Evolutionary conservation across 1,139 yeast genomes (phyloP).

Genomic region (Pichia sp.): DNA sequence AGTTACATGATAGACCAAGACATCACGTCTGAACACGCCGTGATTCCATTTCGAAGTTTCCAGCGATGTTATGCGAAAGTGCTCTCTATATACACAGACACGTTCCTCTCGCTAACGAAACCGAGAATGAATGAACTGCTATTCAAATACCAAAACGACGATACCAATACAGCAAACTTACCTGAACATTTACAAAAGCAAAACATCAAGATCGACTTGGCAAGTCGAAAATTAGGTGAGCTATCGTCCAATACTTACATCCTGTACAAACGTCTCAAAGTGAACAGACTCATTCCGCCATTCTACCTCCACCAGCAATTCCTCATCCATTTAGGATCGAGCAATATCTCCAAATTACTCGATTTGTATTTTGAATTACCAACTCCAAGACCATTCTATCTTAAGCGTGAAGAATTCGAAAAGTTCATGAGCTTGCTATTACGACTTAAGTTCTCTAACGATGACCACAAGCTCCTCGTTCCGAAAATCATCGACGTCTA

Average conservation of each 20-base stretch:
- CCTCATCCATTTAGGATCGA: conserved; percentile 12
- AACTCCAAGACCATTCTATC: conserved; percentile 18
- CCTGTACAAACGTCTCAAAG: conserved; percentile 15
- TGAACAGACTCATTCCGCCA: conserved; percentile 16
- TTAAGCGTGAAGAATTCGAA: conserved; percentile 27
- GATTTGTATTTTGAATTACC: conserved; percentile 24
- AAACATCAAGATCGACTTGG: conserved; percentile 9
- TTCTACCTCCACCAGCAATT: conserved; percentile 24
- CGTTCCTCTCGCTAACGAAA: conserved; percentile 1
- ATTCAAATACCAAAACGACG: background rate
- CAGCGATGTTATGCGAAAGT: conserved; percentile 12
- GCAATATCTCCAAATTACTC: conserved; percentile 13
- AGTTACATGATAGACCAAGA: conserved; percentile 11
- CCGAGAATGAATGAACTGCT: conserved; percentile 3
- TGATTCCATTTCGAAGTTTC: conserved; percentile 12
- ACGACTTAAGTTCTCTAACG: conserved; percentile 12
- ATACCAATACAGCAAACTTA: background rate
- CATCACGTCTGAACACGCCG: background rate
- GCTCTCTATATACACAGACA: conserved; percentile 8
- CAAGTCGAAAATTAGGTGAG: conserved; percentile 10
- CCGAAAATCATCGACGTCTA: conserved; percentile 18
- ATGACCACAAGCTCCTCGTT: conserved; percentile 14
- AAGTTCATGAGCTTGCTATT: conserved; percentile 20
- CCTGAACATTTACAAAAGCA: conserved; percentile 10
- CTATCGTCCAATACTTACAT: conserved; percentile 13